These are phyloP conservation scores for Brasenia schreberi DNA, from an alignment of 164 flowering plant genomes.

Conservation along the genomic window DNA sequence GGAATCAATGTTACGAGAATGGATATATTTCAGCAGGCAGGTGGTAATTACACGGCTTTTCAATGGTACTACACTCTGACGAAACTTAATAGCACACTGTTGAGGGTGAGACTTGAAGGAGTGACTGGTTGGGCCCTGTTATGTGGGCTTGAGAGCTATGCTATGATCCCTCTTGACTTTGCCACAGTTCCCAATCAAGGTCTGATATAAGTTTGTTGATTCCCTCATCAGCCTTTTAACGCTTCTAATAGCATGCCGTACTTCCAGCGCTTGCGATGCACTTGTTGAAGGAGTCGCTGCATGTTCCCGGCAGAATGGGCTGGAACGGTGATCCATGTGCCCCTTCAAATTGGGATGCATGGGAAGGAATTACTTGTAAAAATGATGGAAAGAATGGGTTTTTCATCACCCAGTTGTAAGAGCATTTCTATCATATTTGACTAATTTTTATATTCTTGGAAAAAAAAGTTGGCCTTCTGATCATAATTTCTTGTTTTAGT, in stretches of 20 bases:
- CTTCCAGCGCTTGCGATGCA: slow-evolving; percentile 71
- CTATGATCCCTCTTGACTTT: slow-evolving; percentile 69
- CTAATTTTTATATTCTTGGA: not conserved
- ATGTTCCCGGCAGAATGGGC: slow-evolving; percentile 92
- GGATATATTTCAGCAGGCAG: slow-evolving; percentile 61
- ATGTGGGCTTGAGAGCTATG: slow-evolving; percentile 88
- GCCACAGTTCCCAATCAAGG: slow-evolving; percentile 77
- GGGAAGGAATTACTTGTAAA: slow-evolving; percentile 96
- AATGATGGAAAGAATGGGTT: slow-evolving; percentile 41
- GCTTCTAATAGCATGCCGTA: not conserved
- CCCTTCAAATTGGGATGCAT: slow-evolving; percentile 94
- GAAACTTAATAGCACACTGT: slow-evolving; percentile 51
- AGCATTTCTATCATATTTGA: not conserved
- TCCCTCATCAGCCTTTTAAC: too few species aligned
- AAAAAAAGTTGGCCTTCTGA: too few species aligned
- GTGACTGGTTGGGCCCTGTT: slow-evolving; percentile 64
- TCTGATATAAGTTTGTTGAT: slow-evolving; percentile 6
- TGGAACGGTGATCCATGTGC: slow-evolving; percentile 99
- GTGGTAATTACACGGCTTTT: slow-evolving; percentile 54
- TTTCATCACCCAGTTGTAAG: slow-evolving; percentile 79
- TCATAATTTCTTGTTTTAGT: too few species aligned
- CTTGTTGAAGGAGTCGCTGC: slow-evolving; percentile 73
- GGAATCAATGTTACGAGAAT: slow-evolving; percentile 51
- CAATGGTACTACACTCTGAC: slow-evolving; percentile 48
- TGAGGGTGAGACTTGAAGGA: slow-evolving; percentile 58